These are phyloP conservation scores for Melaleuca quinquenervia DNA, from an alignment of 345 rosid species.

Conservation along the genomic window DNA sequence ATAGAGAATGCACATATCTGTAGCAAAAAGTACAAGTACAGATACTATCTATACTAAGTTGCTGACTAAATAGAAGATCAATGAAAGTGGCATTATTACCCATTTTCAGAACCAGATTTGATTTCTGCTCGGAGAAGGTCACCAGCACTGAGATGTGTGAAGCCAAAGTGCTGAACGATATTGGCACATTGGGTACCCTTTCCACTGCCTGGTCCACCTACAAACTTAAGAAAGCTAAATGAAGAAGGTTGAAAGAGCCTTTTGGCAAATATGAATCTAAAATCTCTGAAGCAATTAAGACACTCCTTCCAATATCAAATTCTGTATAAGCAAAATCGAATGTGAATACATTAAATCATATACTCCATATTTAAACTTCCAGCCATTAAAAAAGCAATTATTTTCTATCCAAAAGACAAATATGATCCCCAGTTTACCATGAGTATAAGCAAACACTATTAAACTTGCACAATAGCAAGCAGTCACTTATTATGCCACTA, in stretches of 20 bases:
- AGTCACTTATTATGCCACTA: not conserved
- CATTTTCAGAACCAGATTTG: constrained; percentile 67
- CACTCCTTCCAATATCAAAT: not conserved
- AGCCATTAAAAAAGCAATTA: not conserved
- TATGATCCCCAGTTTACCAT: not conserved
- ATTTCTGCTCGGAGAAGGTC: constrained; percentile 76
- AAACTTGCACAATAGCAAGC: not conserved
- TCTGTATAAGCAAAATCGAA: not conserved
- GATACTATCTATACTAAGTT: not conserved
- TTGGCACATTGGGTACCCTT: constrained; percentile 81
- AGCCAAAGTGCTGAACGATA: constrained; percentile 46
- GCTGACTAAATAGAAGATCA: not conserved
- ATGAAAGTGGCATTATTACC: constrained; percentile 22
- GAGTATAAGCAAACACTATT: not conserved
- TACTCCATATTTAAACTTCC: not conserved
- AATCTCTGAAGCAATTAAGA: not conserved
- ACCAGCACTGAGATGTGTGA: constrained; percentile 79
- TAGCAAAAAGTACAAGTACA: not conserved
- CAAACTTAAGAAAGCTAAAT: constrained; percentile 2
- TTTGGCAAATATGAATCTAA: not conserved
- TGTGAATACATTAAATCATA: not conserved
- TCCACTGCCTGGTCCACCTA: constrained; percentile 96
- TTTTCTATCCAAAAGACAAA: not conserved
- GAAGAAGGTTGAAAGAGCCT: not conserved
- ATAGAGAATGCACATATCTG: not conserved